A percentile compares a stretch with the other conserved stretches of the same genome.
These are phyloP conservation scores for Verticillium isaacii DNA, from an alignment of 2,329 filamentous ascomycete genomes.

Conservation along the genomic window DNA sequence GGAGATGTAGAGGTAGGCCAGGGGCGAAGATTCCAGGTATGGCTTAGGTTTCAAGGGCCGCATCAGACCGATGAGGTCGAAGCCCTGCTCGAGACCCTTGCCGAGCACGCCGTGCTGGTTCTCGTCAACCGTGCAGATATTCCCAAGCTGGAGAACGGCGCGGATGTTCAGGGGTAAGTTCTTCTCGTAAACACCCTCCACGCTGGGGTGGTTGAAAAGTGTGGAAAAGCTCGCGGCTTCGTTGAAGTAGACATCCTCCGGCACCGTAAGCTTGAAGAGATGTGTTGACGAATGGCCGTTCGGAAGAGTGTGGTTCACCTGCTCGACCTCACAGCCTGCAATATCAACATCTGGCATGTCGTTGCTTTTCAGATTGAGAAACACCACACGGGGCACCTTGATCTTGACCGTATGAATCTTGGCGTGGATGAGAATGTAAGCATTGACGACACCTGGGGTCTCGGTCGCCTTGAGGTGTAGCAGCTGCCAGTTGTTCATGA, in stretches of 20 bases:
- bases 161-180: constrained; percentile 83
- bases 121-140: constrained; percentile 89
- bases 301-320: constrained; percentile 87
- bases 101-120: constrained; percentile 85
- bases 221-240: constrained; percentile 78
- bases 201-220: constrained; percentile 86
- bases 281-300: constrained; percentile 94
- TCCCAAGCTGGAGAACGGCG: constrained; percentile 85
- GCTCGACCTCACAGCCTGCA: constrained; percentile 81
- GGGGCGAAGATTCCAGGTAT: constrained; percentile 69
- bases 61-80: constrained; percentile 75
- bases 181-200: constrained; percentile 96
- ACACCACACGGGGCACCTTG: constrained; percentile 83
- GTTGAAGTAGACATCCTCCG: constrained; percentile 80
- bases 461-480: constrained; percentile 81
- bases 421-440: constrained; percentile 87
- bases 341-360: constrained; percentile 87
- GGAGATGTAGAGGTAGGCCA: constrained; percentile 88
- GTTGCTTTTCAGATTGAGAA: constrained; percentile 83
- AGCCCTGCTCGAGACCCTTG: constrained; percentile 87
- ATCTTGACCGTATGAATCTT: constrained; percentile 87
- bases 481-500: constrained; percentile 92
- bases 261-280: constrained; percentile 88
- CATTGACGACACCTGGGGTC: constrained; percentile 78
- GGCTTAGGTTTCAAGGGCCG: constrained; percentile 57